Evolutionary conservation across 345 rosid genomes (phyloP).

Genomic region (thale cress (Arabidopsis thaliana)): DNA sequence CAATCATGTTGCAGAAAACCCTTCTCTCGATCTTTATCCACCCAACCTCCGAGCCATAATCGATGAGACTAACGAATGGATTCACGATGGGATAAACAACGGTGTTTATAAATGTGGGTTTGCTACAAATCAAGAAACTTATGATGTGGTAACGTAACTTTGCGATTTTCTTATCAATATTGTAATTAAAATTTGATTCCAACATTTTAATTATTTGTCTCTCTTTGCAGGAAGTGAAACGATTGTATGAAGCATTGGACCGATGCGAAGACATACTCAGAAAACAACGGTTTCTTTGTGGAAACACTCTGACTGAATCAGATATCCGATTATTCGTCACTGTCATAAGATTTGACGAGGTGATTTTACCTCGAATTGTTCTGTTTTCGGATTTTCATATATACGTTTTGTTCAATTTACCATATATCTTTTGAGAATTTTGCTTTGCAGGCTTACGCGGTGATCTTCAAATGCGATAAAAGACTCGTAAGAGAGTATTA

Average conservation of each 20-base stretch:
- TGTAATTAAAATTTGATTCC: background rate
- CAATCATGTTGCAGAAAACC: constrained; percentile 52
- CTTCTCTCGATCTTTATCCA: constrained; percentile 55
- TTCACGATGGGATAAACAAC: constrained; percentile 50
- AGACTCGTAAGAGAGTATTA: constrained; percentile 65
- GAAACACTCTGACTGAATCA: constrained; percentile 64
- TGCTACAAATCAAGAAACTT: constrained; percentile 55
- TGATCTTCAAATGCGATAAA: constrained; percentile 80
- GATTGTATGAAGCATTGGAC: constrained; percentile 70
- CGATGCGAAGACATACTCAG: constrained; percentile 73
- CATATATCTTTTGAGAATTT: background rate
- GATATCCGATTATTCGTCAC: constrained; percentile 83
- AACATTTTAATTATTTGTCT: background rate
- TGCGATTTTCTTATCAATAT: background rate
- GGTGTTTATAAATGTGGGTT: constrained; percentile 60
- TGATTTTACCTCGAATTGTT: constrained; percentile 28
- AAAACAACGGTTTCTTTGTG: constrained; percentile 75
- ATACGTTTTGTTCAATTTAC: background rate
- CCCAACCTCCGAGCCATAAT: constrained; percentile 46
- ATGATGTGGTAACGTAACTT: constrained; percentile 49
- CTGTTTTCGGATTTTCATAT: background rate
- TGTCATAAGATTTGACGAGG: constrained; percentile 93
- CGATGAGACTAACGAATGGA: constrained; percentile 53
- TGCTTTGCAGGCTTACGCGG: constrained; percentile 57
- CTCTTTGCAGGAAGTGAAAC: constrained; percentile 60